Evolutionary conservation across 768 basidiomycete species (phyloP).

Genomic region (Boletellus ananas): DNA sequence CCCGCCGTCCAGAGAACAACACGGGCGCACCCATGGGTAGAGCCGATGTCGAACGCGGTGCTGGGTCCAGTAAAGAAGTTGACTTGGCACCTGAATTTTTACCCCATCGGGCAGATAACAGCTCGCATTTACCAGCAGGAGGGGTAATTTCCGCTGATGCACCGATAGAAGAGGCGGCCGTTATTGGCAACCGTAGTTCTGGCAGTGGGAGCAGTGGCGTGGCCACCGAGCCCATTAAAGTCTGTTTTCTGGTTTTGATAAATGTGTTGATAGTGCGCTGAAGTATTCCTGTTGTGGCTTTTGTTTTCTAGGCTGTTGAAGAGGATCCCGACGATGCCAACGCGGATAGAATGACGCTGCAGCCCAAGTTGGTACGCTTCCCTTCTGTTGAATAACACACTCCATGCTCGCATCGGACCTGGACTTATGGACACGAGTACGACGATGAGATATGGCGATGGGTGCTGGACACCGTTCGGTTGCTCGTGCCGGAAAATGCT

Average conservation of each 20-base stretch:
- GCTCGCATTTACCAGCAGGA: neutral
- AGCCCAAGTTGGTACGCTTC: slow-evolving; percentile 31
- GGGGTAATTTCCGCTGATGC: neutral
- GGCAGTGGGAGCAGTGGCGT: neutral
- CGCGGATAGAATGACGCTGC: neutral
- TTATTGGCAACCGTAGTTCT: neutral
- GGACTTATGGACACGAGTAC: neutral
- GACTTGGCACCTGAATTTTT: neutral
- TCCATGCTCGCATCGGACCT: slow-evolving; percentile 3
- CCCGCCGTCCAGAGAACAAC: slow-evolving; percentile 23
- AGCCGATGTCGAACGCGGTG: slow-evolving; percentile 23
- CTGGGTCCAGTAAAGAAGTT: neutral
- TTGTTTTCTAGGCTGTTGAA: slow-evolving; percentile 9
- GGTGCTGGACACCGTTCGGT: neutral
- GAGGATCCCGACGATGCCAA: neutral
- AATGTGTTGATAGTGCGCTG: slow-evolving; percentile 7
- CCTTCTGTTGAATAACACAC: slow-evolving; percentile 36
- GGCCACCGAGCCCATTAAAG: slow-evolving; percentile 8
- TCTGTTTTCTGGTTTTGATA: slow-evolving; percentile 14
- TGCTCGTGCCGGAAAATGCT: neutral
- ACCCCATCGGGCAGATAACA: neutral
- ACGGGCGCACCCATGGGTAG: neutral
- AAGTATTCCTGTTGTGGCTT: slow-evolving; percentile 7
- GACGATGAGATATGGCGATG: neutral
- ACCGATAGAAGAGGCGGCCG: neutral